These are phyloP conservation scores for Claviceps capensis DNA, from an alignment of 2,329 filamentous ascomycete genomes.

Conservation along the genomic window DNA sequence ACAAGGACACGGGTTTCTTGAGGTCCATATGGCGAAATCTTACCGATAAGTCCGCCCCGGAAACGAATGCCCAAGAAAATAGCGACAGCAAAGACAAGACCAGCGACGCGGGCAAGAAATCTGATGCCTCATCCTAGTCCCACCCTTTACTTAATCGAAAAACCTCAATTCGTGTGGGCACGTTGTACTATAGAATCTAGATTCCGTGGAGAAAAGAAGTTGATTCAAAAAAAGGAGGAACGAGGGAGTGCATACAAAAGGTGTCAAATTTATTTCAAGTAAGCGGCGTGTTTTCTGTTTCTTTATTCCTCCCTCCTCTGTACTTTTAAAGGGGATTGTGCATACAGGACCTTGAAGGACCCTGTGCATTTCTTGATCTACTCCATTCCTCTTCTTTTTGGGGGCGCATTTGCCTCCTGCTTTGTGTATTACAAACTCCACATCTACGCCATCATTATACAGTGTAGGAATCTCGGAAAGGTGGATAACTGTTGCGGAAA, in stretches of 20 bases:
- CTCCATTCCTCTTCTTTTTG: too few relatives aligned
- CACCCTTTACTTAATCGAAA: too few relatives aligned
- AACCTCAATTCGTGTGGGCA: too few relatives aligned
- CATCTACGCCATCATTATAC: too few relatives aligned
- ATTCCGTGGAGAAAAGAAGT: not conserved
- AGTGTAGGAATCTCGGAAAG: too few relatives aligned
- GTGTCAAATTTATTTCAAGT: constrained; percentile 17
- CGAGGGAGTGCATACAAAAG: constrained; percentile 19
- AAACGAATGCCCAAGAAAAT: constrained; percentile 19
- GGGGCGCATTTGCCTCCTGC: too few relatives aligned
- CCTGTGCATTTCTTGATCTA: not conserved
- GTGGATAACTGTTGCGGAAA: too few relatives aligned
- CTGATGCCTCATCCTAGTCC: constrained; percentile 18
- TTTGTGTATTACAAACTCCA: too few relatives aligned
- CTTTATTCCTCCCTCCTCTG: constrained; percentile 8
- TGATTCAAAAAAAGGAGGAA: constrained; percentile 8
- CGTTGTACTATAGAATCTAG: too few relatives aligned
- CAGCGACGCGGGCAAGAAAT: constrained; percentile 18
- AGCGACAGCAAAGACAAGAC: constrained; percentile 8
- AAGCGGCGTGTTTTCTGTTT: constrained; percentile 8
- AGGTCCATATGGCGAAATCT: constrained; percentile 89
- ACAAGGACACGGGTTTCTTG: constrained; percentile 78
- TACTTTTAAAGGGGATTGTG: not conserved
- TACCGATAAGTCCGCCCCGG: constrained; percentile 57
- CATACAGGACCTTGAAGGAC: too few relatives aligned